These are phyloP conservation scores for Aspergillus brasiliensis DNA, from an alignment of 2,329 filamentous ascomycete species.

Conservation along the genomic window DNA sequence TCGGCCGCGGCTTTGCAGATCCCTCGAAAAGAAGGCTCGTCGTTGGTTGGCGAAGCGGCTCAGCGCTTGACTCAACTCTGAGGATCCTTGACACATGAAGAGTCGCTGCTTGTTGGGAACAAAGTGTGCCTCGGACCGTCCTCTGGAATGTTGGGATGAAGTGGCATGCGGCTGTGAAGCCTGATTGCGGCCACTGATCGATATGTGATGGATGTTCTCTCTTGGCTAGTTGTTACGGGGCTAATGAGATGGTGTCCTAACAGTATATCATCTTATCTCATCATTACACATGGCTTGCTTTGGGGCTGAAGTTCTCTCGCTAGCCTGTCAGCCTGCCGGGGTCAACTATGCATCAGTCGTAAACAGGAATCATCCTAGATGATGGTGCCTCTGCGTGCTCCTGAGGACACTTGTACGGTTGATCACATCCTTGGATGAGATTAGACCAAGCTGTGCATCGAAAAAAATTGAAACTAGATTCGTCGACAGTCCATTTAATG, in stretches of 20 bases:
- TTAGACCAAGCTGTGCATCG: not conserved
- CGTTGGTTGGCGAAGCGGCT: not conserved
- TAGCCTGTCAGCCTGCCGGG: not conserved
- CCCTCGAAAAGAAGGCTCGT: slow-evolving; percentile 7
- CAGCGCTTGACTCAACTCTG: slow-evolving; percentile 1
- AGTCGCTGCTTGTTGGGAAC: not conserved
- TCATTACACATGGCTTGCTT: too few species aligned
- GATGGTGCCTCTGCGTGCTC: not conserved
- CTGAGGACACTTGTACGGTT: not conserved
- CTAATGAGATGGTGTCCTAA: not conserved
- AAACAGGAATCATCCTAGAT: not conserved
- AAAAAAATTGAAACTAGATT: too few species aligned
- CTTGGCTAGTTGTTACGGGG: not conserved
- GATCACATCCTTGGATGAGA: not conserved
- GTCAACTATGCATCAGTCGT: not conserved
- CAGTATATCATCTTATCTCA: too few species aligned
- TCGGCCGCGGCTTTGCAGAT: slow-evolving; percentile 19
- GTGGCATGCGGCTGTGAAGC: not conserved
- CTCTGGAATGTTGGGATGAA: not conserved
- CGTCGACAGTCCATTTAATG: not conserved
- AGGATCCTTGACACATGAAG: slow-evolving; percentile 1
- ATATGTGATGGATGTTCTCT: not conserved
- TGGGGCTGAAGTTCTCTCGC: not conserved
- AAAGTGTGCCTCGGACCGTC: not conserved
- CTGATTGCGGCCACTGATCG: not conserved